These are phyloP conservation scores for Sedum album DNA, from an alignment of 164 flowering plant species.

Conservation along the genomic window DNA sequence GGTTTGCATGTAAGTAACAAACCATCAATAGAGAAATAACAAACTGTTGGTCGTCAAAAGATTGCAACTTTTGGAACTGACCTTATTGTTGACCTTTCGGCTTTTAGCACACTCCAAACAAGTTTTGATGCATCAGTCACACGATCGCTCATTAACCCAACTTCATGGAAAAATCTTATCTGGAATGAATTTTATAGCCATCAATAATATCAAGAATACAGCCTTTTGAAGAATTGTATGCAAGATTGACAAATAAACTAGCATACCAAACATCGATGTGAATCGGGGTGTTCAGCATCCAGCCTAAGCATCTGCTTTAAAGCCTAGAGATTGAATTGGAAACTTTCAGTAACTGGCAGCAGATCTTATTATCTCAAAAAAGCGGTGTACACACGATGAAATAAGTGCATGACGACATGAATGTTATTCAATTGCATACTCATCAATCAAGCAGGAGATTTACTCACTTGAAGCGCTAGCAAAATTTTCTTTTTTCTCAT, in stretches of 20 bases:
- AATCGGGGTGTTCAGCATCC: constrained; percentile 71
- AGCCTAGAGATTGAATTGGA: constrained; percentile 39
- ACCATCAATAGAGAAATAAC: background rate
- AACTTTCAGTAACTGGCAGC: background rate
- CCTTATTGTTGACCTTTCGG: constrained; percentile 78
- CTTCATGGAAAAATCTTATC: constrained; percentile 76
- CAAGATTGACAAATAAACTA: constrained; percentile 5
- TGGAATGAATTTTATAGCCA: constrained; percentile 19
- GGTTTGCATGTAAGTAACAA: background rate
- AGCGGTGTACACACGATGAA: background rate
- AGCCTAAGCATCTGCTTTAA: constrained; percentile 73
- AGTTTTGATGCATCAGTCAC: constrained; percentile 68
- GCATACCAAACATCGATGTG: constrained; percentile 89
- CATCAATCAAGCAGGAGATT: background rate
- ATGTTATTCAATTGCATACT: background rate
- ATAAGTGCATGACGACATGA: background rate
- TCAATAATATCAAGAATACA: background rate
- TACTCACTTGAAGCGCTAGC: constrained; percentile 75
- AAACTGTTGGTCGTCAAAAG: background rate
- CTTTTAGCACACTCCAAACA: constrained; percentile 73
- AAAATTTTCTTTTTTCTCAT: constrained; percentile 82
- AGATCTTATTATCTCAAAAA: background rate
- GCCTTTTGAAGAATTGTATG: background rate
- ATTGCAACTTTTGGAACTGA: constrained; percentile 13
- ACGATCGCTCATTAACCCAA: constrained; percentile 59